Evolutionary conservation across 345 rosid species (phyloP).

Genomic region (Populus nigra): DNA sequence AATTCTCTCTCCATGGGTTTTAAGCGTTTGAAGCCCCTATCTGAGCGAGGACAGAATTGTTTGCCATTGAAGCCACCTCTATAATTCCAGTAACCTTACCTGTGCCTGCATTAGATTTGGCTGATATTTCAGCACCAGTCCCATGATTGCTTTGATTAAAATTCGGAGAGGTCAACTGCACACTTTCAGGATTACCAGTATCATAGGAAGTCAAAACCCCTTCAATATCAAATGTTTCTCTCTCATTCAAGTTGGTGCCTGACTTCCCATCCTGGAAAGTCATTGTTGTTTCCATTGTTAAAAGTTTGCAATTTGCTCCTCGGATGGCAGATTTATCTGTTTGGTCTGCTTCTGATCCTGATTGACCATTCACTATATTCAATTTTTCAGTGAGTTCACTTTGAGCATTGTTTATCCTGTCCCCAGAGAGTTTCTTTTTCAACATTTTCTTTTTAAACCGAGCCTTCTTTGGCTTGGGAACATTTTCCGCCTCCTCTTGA

Average conservation of each 20-base stretch:
- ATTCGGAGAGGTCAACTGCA: slow-evolving; percentile 1
- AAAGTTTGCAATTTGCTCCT: slow-evolving; percentile 2
- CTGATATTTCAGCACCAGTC: slow-evolving; percentile 11
- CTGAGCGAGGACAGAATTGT: slow-evolving; percentile 13
- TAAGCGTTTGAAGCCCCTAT: slow-evolving; percentile 25
- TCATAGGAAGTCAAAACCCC: slow-evolving; percentile 11
- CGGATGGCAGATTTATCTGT: slow-evolving; percentile 15
- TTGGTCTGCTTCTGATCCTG: slow-evolving; percentile 17
- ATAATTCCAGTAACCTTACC: slow-evolving; percentile 8
- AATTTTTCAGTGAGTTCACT: slow-evolving; percentile 4
- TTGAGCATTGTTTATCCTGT: slow-evolving; percentile 15
- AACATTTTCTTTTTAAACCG: slow-evolving; percentile 52
- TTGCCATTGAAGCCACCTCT: slow-evolving; percentile 14
- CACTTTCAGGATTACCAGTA: slow-evolving; percentile 24
- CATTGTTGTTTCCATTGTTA: slow-evolving; percentile 2
- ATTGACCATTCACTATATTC: not conserved
- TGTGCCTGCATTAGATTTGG: slow-evolving; percentile 9
- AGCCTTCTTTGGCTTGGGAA: slow-evolving; percentile 57
- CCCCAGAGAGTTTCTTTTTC: slow-evolving; percentile 25
- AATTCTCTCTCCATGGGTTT: slow-evolving; percentile 34
- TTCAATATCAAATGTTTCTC: slow-evolving; percentile 15
- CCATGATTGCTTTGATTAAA: slow-evolving; percentile 18
- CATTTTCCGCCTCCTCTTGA: slow-evolving; percentile 34
- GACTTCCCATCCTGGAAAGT: slow-evolving; percentile 12
- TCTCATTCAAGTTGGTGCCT: slow-evolving; percentile 6